These are phyloP conservation scores for Neofusicoccum laricinum DNA, from an alignment of 2,329 filamentous ascomycete genomes.

Conservation along the genomic window DNA sequence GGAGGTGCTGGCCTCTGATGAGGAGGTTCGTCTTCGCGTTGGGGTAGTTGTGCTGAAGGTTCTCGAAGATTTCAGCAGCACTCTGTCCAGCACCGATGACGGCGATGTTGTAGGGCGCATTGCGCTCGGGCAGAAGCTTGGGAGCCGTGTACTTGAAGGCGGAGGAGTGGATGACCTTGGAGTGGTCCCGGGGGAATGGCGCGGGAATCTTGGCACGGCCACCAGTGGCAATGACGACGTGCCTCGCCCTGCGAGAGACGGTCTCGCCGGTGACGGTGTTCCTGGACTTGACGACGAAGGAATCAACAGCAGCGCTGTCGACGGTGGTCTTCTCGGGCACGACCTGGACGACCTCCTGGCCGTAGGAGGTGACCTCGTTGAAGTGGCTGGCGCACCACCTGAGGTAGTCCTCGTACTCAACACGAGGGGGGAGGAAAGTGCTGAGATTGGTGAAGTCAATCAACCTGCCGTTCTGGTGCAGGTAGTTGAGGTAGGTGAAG, in stretches of 20 bases:
- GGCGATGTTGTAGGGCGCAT: slow-evolving; percentile 67
- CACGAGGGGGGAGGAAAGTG: slow-evolving; percentile 81
- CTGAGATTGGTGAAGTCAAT: slow-evolving; percentile 87
- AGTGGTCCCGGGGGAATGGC: slow-evolving; percentile 65
- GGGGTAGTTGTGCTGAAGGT: slow-evolving; percentile 77
- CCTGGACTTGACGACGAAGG: slow-evolving; percentile 66
- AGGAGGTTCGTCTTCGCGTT: slow-evolving; percentile 74
- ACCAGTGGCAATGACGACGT: slow-evolving; percentile 69
- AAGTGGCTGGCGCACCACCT: slow-evolving; percentile 87
- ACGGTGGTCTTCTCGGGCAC: slow-evolving; percentile 54
- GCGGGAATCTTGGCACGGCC: slow-evolving; percentile 69
- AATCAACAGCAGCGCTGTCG: slow-evolving; percentile 53
- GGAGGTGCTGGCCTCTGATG: slow-evolving; percentile 78
- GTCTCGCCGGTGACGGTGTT: slow-evolving; percentile 57
- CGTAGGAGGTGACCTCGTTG: slow-evolving; percentile 68
- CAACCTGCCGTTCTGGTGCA: slow-evolving; percentile 76
- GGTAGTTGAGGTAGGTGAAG: slow-evolving; percentile 95
- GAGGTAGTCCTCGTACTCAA: slow-evolving; percentile 95
- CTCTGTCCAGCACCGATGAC: slow-evolving; percentile 89
- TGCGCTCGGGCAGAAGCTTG: slow-evolving; percentile 56
- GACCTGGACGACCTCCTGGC: slow-evolving; percentile 72
- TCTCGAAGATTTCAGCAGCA: slow-evolving; percentile 92
- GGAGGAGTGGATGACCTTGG: slow-evolving; percentile 82
- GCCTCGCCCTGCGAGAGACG: slow-evolving; percentile 56
- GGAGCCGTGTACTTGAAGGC: slow-evolving; percentile 69